These are phyloP conservation scores for Pezizomycotina sp. DNA, from an alignment of 2,329 filamentous ascomycete genomes.

Conservation along the genomic window DNA sequence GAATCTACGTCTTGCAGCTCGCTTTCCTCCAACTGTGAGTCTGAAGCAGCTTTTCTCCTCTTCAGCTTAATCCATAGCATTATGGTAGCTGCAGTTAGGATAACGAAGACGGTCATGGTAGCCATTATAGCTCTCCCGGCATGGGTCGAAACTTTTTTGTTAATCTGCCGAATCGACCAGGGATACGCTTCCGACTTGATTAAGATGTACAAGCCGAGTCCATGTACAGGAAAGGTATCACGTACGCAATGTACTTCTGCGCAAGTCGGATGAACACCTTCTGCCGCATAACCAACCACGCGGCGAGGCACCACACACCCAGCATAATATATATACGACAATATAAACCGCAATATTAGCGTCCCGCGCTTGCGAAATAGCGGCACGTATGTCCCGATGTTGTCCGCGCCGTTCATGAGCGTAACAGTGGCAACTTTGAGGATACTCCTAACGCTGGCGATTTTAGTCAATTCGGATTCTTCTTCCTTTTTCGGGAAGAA, in stretches of 20 bases:
- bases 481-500: conserved; percentile 21
- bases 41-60: too few relatives aligned
- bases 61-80: too few relatives aligned
- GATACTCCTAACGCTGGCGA: conserved; percentile 20
- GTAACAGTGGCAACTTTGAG: conserved; percentile 27
- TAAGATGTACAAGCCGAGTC: conserved; percentile 28
- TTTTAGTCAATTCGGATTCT: conserved; percentile 9
- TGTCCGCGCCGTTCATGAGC: conserved; percentile 29
- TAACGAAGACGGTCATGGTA: conserved; percentile 1
- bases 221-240: conserved; percentile 28
- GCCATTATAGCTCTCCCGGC: conserved; percentile 3
- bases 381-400: conserved; percentile 29
- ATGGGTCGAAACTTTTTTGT: conserved; percentile 20
- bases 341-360: conserved; percentile 28
- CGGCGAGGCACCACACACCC: conserved; percentile 27
- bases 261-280: conserved; percentile 24
- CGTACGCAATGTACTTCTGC: conserved; percentile 21
- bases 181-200: conserved; percentile 28
- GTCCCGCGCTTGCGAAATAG: conserved; percentile 28
- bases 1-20: too few relatives aligned
- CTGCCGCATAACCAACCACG: conserved; percentile 27
- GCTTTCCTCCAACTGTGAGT: too few relatives aligned
- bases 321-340: conserved; percentile 27
- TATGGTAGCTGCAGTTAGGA: too few relatives aligned
- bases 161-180: conserved; percentile 28